Evolutionary conservation across 108 stramenopile species (phyloP), one percentile per base, ranked within the genome.

Genomic region (Phaeodactylum tricornutum): DNA sequence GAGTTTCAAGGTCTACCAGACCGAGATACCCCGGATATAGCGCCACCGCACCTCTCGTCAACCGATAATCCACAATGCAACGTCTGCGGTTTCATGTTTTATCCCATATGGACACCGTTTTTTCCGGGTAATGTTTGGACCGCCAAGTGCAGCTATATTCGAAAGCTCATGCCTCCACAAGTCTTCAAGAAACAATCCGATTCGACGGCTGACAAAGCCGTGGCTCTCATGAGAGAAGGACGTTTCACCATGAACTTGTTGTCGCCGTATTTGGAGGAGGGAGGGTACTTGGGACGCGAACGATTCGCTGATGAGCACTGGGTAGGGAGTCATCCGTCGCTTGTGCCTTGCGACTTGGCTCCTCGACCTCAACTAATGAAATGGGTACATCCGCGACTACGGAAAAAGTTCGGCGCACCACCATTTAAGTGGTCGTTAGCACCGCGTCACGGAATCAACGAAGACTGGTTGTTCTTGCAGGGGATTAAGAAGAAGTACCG

Each of bases 91-190:
- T 40, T 62, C 3, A 30, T 41, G 8, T 73, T 73, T 55, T 61
- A 64, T 42, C 59, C 72, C 1, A 41, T 67, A 36, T 73, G 68
- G 45, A 44, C 66, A 22, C 58, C 60, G 16, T 69, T 73, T 43
- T 73, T 52, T 56, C 67, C 72, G 5, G 67, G 67, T 0, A 74
- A 74, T 28, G 62, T 74, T 58, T 74, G 67, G 64, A 55, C 66
- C 22, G 57, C 72, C 4, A 61, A 57, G 49, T 74, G 72, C 38
- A 59, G 62, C 35, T 74, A 74, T 28, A 49, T 74, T 11, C 54
- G 47, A 19, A 42, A 57, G 28, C 55, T 74, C 11, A 34, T 74
- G 5, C 61, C 72, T 23, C 72, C 72, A 1, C 30, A 29, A 21
- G 67, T 69, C 14, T 68, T 61, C 39, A 55, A 54, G 28, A 59